phyloP scores from a whole-genome alignment of 192 early-diverging fungal genomes.

The Coemansia furcata region DNA sequence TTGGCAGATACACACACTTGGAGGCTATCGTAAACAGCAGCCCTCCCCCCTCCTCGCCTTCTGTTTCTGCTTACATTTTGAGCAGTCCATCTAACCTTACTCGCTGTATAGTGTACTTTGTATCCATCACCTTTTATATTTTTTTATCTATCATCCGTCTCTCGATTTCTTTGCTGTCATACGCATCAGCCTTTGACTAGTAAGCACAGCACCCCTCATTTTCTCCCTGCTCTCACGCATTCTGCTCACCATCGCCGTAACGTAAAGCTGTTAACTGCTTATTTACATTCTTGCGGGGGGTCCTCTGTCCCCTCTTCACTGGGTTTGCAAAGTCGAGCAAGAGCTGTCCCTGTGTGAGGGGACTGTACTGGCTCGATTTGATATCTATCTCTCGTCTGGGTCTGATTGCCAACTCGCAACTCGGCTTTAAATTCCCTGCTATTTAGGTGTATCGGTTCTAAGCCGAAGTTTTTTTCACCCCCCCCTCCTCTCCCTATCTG shows the following conservation, averaged over 20 bases:
- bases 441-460: neutral
- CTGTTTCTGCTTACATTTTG: neutral
- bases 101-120: neutral
- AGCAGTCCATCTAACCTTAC: neutral
- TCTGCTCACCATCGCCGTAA: neutral
- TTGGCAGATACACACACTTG: neutral
- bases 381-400: neutral
- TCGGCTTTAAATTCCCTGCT: neutral
- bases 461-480: neutral
- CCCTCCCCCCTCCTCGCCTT: neutral
- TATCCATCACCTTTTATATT: constrained; percentile 4
- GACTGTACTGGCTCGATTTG: neutral
- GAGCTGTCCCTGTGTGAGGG: neutral
- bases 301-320: neutral
- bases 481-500: neutral
- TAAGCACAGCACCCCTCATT: neutral
- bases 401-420: neutral
- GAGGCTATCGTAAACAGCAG: constrained; percentile 1
- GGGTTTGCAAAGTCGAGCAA: neutral
- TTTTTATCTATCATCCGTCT: neutral
- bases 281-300: constrained; percentile 10
- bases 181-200: neutral
- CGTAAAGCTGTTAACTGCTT: constrained; percentile 35
- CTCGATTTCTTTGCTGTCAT: neutral
- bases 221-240: constrained; percentile 15